Conservation (phyloP, 768 basidiomycete species). For the Pleurotus platypus region DNA sequence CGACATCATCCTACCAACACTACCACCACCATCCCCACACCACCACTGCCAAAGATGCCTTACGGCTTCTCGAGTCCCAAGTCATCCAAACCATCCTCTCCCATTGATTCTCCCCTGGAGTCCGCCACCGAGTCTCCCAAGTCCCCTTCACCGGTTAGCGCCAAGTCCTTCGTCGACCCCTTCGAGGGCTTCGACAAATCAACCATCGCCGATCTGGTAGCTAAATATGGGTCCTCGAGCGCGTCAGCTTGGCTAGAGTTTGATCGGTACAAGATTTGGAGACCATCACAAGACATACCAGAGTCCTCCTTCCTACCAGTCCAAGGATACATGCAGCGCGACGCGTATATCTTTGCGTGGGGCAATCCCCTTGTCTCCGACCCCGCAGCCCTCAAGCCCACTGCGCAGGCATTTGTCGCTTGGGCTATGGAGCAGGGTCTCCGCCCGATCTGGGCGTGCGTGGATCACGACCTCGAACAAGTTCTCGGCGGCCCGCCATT, state of each 20-base stretch:
- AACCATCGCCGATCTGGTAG: constrained; percentile 49
- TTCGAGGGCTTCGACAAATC: constrained; percentile 20
- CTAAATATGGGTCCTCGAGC: constrained; percentile 62
- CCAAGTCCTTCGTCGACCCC: constrained; percentile 1
- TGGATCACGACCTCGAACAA: constrained; percentile 48
- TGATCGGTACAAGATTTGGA: constrained; percentile 49
- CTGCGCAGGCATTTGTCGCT: constrained; percentile 39
- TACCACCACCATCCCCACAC: not conserved
- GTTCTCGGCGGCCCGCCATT: constrained; percentile 41
- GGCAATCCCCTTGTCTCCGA: constrained; percentile 58
- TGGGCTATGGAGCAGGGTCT: constrained; percentile 41
- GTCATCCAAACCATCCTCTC: not conserved
- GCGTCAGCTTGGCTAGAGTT: constrained; percentile 72
- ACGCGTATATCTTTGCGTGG: constrained; percentile 56
- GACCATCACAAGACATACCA: constrained; percentile 24
- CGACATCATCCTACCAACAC: not conserved
- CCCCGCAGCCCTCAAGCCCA: constrained; percentile 28
- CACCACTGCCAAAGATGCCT: not conserved
- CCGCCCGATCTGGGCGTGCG: constrained; percentile 58
- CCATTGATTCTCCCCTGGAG: not conserved
- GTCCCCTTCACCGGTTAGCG: not conserved
- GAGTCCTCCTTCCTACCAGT: constrained; percentile 44
- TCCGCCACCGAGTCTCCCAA: not conserved
- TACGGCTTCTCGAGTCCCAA: constrained; percentile 6
- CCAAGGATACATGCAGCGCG: constrained; percentile 53